phyloP scores from a whole-genome alignment of 768 basidiomycete species.

The Ramaria rubella region DNA sequence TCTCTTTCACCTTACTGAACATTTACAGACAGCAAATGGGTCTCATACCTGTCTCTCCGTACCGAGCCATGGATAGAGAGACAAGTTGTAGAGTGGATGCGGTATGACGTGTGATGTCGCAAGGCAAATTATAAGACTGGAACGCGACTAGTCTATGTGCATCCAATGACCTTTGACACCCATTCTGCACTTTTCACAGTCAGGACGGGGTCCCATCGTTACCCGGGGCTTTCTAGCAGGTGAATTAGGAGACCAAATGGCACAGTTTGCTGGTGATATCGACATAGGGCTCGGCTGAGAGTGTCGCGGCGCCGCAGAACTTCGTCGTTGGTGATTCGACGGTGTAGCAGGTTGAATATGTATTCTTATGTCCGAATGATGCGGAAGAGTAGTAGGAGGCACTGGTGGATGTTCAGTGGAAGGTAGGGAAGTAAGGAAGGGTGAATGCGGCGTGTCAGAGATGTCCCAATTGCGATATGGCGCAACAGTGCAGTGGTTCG shows the following conservation, averaged over 20 bases:
- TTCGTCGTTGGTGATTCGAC: constrained; percentile 15
- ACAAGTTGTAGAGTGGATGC: no score
- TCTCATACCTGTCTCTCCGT: no score
- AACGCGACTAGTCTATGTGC: constrained; percentile 44
- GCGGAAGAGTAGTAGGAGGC: not conserved
- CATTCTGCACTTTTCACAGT: constrained; percentile 59
- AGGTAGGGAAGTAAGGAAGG: not conserved
- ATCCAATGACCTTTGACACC: constrained; percentile 68
- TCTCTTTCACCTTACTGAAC: no score
- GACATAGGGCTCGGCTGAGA: constrained; percentile 19
- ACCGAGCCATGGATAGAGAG: no score
- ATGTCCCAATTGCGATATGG: no score
- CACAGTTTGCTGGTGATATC: constrained; percentile 3
- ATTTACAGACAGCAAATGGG: no score
- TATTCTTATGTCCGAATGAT: not conserved
- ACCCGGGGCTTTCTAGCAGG: constrained; percentile 38
- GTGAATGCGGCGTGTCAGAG: not conserved
- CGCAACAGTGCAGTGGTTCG: not conserved
- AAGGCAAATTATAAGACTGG: not conserved
- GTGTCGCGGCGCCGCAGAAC: constrained; percentile 23
- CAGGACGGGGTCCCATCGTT: constrained; percentile 65
- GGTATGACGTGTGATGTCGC: not conserved
- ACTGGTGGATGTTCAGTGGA: not conserved
- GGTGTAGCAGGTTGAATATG: constrained; percentile 9
- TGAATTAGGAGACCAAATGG: constrained; percentile 19